Base-by-base conservation (phyloP, 2,329 filamentous ascomycete genomes). In the Aspergillus flavus region DNA sequence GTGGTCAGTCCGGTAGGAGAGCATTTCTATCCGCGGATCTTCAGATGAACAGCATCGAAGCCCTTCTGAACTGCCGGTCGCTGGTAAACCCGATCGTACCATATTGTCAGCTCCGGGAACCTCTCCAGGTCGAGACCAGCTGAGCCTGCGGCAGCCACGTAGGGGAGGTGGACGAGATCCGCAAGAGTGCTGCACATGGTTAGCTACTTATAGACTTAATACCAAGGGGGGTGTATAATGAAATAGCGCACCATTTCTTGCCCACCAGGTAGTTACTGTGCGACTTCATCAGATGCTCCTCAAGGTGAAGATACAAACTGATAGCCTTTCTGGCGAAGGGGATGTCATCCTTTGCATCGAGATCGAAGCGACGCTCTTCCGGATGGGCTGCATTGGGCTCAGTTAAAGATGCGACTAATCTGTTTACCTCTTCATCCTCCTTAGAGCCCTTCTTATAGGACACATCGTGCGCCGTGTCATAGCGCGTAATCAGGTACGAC, bases 91-190 rank as follows among this genome's bases (percentile, higher is more conserved):
- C 64, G 64, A 55, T 67, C 53, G 59, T 48, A 62, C 65, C 64
- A 67, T n/a, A 30, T 28, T 12, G 64, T 67, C 55, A 67, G 30
- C 41, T 66, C 61, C 3, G 65, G 61, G 36, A 67, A 64, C 12
- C 52, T 39, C 52, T 66, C 64, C 4, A 66, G 39, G 54, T 67
- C 62, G 6, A 66, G 56, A 1, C 46, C 56, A 11, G 45, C n/a
- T 6, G 56, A 52, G 6, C 46, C 39, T 16, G 64, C 66, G 3
- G 61, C 58, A 2, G 59, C 62, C 6, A 62, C 64, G 43, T 59
- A 66, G 6, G 66, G 61, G 23, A 66, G 57, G 23, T 61, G 34
- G 2, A 46, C 41, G 7, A 66, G 21, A 45, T 66, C 66, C 5
- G 64, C 64, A 9, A 67, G 21, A 11, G 65, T 66, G 41, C 65